These are phyloP conservation scores for Moesziomyces sp. DNA, from an alignment of 1,284 basidiomycete species.

Conservation along the genomic window DNA sequence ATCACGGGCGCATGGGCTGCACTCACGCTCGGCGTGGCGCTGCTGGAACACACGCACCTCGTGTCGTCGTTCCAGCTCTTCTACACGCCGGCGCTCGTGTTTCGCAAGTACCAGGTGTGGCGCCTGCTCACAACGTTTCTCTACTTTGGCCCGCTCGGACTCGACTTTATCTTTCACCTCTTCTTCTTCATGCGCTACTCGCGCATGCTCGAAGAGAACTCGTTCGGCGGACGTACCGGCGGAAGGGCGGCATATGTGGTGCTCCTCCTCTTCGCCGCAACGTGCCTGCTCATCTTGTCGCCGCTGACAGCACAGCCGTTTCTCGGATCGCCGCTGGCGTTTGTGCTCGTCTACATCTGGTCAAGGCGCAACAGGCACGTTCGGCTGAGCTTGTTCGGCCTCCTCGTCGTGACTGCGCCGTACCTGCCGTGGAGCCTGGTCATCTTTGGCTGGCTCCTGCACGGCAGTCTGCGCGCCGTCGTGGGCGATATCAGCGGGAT, in stretches of 20 bases:
- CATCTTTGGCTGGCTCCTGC: constrained; percentile 86
- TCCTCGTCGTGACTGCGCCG: constrained; percentile 92
- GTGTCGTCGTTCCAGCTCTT: constrained; percentile 60
- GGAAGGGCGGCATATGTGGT: constrained; percentile 88
- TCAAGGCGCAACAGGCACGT: constrained; percentile 90
- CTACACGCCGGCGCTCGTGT: constrained; percentile 58
- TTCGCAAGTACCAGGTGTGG: constrained; percentile 76
- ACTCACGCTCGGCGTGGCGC: constrained; percentile 43
- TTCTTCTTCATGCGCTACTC: constrained; percentile 99
- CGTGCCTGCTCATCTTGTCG: constrained; percentile 70
- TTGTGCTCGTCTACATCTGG: constrained; percentile 94
- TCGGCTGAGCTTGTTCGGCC: constrained; percentile 92
- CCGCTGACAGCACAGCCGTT: constrained; percentile 68
- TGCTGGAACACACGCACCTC: constrained; percentile 58
- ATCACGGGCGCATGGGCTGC: constrained; percentile 59
- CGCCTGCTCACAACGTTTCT: constrained; percentile 89
- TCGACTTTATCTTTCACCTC: constrained; percentile 91
- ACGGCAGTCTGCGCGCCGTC: constrained; percentile 85
- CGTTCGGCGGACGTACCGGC: constrained; percentile 83
- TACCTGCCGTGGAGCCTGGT: constrained; percentile 93
- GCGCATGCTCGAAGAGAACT: constrained; percentile 93
- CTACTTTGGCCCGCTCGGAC: constrained; percentile 89
- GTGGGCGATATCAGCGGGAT: constrained; percentile 78
- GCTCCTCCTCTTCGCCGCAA: constrained; percentile 82
- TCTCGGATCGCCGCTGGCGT: constrained; percentile 47